These are phyloP conservation scores for Mesotaenium endlicherianum DNA, from an alignment of 139 green algal genomes.

Conservation along the genomic window DNA sequence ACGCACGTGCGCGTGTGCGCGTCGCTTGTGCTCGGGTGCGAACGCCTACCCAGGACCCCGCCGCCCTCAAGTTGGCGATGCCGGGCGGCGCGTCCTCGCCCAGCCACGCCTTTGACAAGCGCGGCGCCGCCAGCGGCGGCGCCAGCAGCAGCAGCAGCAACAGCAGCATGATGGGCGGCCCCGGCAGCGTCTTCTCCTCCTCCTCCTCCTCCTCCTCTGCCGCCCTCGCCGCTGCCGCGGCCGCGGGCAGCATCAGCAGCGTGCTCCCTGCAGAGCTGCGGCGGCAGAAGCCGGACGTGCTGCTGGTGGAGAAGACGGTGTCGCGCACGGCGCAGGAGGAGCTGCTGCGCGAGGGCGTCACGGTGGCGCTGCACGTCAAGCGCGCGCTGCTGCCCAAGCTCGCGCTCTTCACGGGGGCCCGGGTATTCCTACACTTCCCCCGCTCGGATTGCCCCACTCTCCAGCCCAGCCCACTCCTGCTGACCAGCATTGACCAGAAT, in stretches of 20 bases:
- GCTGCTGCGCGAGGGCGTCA: slow-evolving; percentile 39
- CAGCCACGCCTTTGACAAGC: too few species aligned
- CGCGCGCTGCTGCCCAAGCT: slow-evolving; percentile 68
- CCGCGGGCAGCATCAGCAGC: slow-evolving; percentile 28
- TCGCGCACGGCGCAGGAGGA: slow-evolving; percentile 33
- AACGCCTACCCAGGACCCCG: too few species aligned
- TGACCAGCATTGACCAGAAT: too few species aligned
- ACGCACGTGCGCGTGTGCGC: too few species aligned
- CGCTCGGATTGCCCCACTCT: not conserved
- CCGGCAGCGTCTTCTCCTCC: slow-evolving; percentile 3
- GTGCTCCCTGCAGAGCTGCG: slow-evolving; percentile 15
- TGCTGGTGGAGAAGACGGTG: slow-evolving; percentile 51
- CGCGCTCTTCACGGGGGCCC: slow-evolving; percentile 31
- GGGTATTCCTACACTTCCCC: not conserved
- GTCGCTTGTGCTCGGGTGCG: too few species aligned
- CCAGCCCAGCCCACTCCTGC: not conserved
- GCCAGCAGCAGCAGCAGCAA: too few species aligned
- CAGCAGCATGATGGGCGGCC: too few species aligned
- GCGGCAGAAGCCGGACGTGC: slow-evolving; percentile 25
- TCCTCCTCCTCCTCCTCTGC: not conserved
- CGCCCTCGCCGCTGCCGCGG: not conserved
- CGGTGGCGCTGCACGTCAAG: slow-evolving; percentile 66
- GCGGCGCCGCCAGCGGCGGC: too few species aligned
- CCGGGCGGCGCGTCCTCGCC: too few species aligned
- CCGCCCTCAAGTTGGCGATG: too few species aligned